Evolutionary conservation across 139 green algal genomes (phyloP).

Genomic region (Zygnema circumcarinatum): DNA sequence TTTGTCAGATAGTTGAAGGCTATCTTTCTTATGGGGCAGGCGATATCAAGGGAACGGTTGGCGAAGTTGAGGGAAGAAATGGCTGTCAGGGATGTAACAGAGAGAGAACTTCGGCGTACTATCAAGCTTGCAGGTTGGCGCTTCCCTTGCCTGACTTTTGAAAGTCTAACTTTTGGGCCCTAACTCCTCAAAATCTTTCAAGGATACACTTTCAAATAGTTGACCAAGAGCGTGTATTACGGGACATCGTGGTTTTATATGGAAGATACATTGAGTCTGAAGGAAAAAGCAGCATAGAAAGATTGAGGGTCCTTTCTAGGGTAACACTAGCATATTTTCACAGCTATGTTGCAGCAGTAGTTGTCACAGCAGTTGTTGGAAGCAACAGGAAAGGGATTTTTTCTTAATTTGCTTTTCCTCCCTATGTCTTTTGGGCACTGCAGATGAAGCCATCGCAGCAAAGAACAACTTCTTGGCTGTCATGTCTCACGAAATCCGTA

Average conservation of each 20-base stretch:
- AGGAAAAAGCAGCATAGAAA: not conserved
- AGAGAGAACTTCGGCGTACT: constrained; percentile 10
- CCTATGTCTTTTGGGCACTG: no score
- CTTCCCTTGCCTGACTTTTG: not conserved
- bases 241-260: no score
- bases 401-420: not conserved
- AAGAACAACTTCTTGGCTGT: no score
- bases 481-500: no score
- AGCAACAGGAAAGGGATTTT: not conserved
- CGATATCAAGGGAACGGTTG: constrained; percentile 1
- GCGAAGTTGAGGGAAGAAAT: constrained; percentile 9
- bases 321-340: not conserved
- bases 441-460: no score
- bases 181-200: no score
- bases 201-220: no score
- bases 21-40: not conserved
- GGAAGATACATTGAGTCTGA: no score
- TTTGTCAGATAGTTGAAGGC: no score
- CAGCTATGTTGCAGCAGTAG: not conserved
- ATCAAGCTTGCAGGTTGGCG: constrained; percentile 7
- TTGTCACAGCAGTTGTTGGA: not conserved
- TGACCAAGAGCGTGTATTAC: no score
- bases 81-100: constrained; percentile 4
- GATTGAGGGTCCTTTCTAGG: not conserved
- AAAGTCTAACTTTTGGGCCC: no score